Percentiles rank a stretch among this genome's conserved stretches.
phyloP scores from a whole-genome alignment of 768 basidiomycete species.

The Gymnopilus junonius region DNA sequence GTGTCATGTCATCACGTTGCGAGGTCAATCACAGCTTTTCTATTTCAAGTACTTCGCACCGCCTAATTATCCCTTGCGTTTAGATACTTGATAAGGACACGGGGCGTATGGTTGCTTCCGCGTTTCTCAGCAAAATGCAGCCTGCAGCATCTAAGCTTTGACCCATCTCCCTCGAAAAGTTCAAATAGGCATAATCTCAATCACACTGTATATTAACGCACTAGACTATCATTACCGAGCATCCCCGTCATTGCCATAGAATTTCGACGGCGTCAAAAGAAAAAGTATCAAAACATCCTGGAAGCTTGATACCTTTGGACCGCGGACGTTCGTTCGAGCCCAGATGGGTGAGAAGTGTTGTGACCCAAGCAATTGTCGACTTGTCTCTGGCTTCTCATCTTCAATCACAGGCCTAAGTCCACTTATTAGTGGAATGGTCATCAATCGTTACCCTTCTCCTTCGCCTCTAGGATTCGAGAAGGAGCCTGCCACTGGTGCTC shows the following conservation, averaged over 20 bases:
- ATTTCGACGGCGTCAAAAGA: neutral
- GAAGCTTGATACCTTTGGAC: neutral
- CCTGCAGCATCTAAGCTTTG: slow-evolving; percentile 55
- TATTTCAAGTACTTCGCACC: slow-evolving; percentile 2
- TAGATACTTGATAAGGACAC: slow-evolving; percentile 64
- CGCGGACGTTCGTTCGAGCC: neutral
- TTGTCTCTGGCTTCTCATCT: neutral
- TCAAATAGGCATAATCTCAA: neutral
- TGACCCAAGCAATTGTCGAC: neutral
- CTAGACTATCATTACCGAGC: slow-evolving; percentile 5
- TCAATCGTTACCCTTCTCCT: neutral
- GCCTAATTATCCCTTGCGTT: slow-evolving; percentile 5
- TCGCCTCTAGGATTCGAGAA: neutral
- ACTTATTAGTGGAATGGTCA: neutral
- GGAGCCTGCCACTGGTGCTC: neutral
- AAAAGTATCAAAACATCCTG: neutral
- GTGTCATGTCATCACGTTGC: slow-evolving; percentile 73
- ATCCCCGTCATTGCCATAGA: neutral
- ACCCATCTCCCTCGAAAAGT: slow-evolving; percentile 25
- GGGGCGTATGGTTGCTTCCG: slow-evolving; percentile 66
- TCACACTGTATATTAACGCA: slow-evolving; percentile 9
- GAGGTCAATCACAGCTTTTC: slow-evolving; percentile 51
- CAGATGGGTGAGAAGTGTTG: neutral
- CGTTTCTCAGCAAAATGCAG: slow-evolving; percentile 77
- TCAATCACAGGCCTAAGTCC: neutral